Evolutionary conservation across 345 rosid species (phyloP), one percentile per base, ranked within the genome.

Genomic region (Syzygium grande): DNA sequence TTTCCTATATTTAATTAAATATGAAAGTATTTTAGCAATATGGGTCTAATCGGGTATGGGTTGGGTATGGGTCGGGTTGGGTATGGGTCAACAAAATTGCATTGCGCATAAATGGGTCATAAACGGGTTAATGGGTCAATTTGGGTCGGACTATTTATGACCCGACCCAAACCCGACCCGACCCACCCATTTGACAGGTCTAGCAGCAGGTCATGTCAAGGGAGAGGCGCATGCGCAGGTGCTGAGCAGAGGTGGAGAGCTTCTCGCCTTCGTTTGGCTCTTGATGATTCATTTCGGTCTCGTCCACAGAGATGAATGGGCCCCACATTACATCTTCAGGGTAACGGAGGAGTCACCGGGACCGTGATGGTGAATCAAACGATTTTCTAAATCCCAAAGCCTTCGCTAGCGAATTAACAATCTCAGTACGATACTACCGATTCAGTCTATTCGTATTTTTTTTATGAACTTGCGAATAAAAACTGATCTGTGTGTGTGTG

Each of bases 241-340:
- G 30, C 68, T 59, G 30, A 59, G 68, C 0, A 27, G 14, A 27
- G 68, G 68, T 11, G 68, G 61, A 56, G 61, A 56, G 61, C 61
- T 56, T 56, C 61, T 56, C 11, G 25, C 61, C n/a, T 56, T 56
- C 25, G 61, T 56, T 56, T 56, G 61, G 61, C 5, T 10, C 13
- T 56, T 56, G 0, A 56, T 10, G n/a, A 56, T 0, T 56, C 61
- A 56, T 56, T 23, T 23, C 6, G 61, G 61, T 23, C 1, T 56
- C 4, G 7, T 5, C 11, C 11, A 58, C 29, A 25, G 29, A 25
- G 15, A 15, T 11, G 65, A 58, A 58, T 58, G 29, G 29, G 65
- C 0, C 30, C 65, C 29, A 0, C 9, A 0, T 8, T 8, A 7
- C 21, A 55, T 38, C 41, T 8, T 21, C 3, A 0, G 0, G 1